These are phyloP conservation scores for Massarina eburnea DNA, from an alignment of 2,329 filamentous ascomycete species.

Conservation along the genomic window DNA sequence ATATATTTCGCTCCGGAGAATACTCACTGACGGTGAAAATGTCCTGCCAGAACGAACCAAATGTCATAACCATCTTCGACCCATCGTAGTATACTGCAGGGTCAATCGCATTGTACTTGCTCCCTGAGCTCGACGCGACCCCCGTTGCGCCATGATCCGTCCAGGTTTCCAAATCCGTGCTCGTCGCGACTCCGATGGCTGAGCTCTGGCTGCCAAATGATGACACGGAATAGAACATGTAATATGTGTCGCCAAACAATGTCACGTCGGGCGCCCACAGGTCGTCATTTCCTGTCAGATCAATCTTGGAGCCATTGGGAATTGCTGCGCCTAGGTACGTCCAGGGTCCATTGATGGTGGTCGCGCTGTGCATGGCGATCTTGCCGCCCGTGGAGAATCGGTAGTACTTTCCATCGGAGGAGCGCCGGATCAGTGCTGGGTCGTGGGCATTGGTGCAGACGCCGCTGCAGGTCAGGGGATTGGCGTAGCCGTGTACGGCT, in stretches of 20 bases:
- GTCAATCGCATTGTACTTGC: constrained; percentile 57
- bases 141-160: constrained; percentile 61
- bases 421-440: constrained; percentile 51
- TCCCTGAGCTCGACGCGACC: constrained; percentile 45
- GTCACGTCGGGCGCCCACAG: constrained; percentile 65
- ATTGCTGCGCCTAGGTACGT: constrained; percentile 51
- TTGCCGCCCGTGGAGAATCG: constrained; percentile 56
- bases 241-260: constrained; percentile 60
- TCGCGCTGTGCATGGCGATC: constrained; percentile 53
- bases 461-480: constrained; percentile 46
- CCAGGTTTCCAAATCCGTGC: constrained; percentile 57
- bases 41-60: constrained; percentile 70
- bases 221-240: constrained; percentile 68
- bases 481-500: constrained; percentile 38
- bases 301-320: constrained; percentile 49
- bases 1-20: too few relatives aligned
- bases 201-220: constrained; percentile 63
- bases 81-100: constrained; percentile 46
- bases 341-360: constrained; percentile 55
- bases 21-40: constrained; percentile 64
- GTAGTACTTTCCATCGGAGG: constrained; percentile 53
- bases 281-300: constrained; percentile 50
- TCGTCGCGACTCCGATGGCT: constrained; percentile 62
- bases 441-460: constrained; percentile 49
- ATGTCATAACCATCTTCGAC: constrained; percentile 57